These are phyloP conservation scores for Fragaria iinumae DNA, from an alignment of 306 rosid genomes.

Conservation along the genomic window DNA sequence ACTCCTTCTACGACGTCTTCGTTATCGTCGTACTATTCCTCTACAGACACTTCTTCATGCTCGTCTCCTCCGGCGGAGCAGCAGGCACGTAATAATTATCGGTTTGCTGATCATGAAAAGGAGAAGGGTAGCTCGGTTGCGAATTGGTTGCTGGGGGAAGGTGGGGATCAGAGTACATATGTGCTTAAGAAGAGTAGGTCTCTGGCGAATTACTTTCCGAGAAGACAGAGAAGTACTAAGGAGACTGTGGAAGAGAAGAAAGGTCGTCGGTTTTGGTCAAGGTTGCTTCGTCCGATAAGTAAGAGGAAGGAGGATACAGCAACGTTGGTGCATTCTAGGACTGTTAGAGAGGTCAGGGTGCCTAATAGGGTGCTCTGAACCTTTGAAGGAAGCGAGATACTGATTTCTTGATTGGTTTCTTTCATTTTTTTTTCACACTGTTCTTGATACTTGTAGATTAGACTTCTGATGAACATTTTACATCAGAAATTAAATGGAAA, in stretches of 20 bases:
- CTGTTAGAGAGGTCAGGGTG: slow-evolving; percentile 29
- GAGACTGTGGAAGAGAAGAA: slow-evolving; percentile 6
- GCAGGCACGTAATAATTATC: background rate
- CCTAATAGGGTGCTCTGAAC: background rate
- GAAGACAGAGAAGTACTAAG: slow-evolving; percentile 11
- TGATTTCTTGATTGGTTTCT: background rate
- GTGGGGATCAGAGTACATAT: slow-evolving; percentile 9
- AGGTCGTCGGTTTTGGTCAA: slow-evolving; percentile 61
- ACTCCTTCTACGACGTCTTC: slow-evolving; percentile 44
- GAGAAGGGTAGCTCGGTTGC: slow-evolving; percentile 15
- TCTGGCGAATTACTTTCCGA: slow-evolving; percentile 35
- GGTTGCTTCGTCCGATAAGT: slow-evolving; percentile 50
- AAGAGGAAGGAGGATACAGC: slow-evolving; percentile 30
- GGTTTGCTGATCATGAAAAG: background rate
- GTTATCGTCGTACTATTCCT: slow-evolving; percentile 47
- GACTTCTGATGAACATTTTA: slow-evolving; percentile 8
- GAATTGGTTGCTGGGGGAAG: slow-evolving; percentile 25
- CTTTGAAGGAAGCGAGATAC: background rate
- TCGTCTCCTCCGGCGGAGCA: slow-evolving; percentile 43
- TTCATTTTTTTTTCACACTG: background rate
- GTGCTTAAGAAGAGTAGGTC: slow-evolving; percentile 57
- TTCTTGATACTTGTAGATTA: background rate
- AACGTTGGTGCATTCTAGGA: slow-evolving; percentile 35
- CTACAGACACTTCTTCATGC: slow-evolving; percentile 39
- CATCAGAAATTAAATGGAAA: background rate